Evolutionary conservation across 2,329 filamentous ascomycete species (phyloP).

Genomic region (Apiospora marii): DNA sequence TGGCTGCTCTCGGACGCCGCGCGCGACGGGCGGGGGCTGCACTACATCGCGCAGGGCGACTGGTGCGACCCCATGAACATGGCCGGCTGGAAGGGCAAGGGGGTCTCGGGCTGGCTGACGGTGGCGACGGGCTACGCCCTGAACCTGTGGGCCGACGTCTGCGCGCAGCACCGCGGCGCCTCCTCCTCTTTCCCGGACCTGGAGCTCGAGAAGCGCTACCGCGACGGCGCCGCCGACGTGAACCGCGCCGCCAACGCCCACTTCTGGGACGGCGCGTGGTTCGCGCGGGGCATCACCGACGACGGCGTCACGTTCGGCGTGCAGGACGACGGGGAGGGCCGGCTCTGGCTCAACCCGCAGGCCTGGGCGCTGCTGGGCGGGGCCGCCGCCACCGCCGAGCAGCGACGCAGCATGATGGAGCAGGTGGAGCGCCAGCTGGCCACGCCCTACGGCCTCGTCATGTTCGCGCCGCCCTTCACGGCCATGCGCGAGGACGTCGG

Average conservation of each 20-base stretch:
- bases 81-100: conserved; percentile 65
- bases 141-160: conserved; percentile 61
- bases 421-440: conserved; percentile 59
- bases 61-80: conserved; percentile 71
- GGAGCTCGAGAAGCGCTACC: conserved; percentile 44
- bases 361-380: conserved; percentile 63
- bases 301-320: conserved; percentile 61
- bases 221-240: conserved; percentile 51
- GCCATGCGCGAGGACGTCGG: conserved; percentile 66
- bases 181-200: not conserved
- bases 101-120: conserved; percentile 66
- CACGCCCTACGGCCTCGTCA: conserved; percentile 61
- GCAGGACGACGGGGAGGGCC: conserved; percentile 57
- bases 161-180: conserved; percentile 49
- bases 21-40: conserved; percentile 61
- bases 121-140: conserved; percentile 62
- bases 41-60: conserved; percentile 65
- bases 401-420: conserved; percentile 53
- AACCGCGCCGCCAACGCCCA: conserved; percentile 59
- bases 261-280: conserved; percentile 66
- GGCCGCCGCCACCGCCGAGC: conserved; percentile 49
- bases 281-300: conserved; percentile 64
- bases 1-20: conserved; percentile 54
- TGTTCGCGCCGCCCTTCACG: conserved; percentile 63
- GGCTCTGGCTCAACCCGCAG: conserved; percentile 67